A percentile compares a stretch with the other conserved stretches of the same genome.
Evolutionary conservation across 176 grass and related monocot genomes (phyloP).

Genomic region (Oryza longistaminata): DNA sequence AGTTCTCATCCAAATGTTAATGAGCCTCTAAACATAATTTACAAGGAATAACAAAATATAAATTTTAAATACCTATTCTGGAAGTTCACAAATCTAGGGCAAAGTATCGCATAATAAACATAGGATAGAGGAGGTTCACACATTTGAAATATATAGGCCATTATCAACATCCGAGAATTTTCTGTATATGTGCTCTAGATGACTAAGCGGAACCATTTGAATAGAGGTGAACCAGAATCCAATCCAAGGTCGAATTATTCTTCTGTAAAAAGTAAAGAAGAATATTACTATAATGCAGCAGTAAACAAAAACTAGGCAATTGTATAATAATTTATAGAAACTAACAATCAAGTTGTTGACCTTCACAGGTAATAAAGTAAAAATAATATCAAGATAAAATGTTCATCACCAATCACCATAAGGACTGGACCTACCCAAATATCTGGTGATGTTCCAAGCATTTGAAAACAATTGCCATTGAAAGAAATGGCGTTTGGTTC

Average conservation of each 20-base stretch:
- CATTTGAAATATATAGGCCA: slow-evolving; percentile 5
- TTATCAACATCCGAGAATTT: background rate
- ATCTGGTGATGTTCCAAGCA: background rate
- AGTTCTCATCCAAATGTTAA: background rate
- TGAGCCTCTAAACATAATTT: background rate
- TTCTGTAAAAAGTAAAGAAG: background rate
- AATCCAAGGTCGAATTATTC: slow-evolving; percentile 11
- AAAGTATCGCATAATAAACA: background rate
- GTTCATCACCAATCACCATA: no score
- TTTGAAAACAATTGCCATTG: background rate
- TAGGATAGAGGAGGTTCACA: background rate
- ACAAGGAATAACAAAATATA: background rate
- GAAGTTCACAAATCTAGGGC: background rate
- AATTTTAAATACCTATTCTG: background rate
- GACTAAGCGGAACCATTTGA: background rate
- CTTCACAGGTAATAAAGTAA: no score
- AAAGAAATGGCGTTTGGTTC: slow-evolving; percentile 9
- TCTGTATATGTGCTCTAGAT: background rate
- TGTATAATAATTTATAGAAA: no score
- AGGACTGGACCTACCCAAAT: slow-evolving; percentile 5
- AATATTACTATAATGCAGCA: background rate
- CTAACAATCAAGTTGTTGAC: no score
- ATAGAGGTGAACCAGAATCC: background rate
- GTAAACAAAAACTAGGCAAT: no score
- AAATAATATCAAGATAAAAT: no score